These are phyloP conservation scores for Xylaria sp. DNA, from an alignment of 2,329 filamentous ascomycete species.

Conservation along the genomic window DNA sequence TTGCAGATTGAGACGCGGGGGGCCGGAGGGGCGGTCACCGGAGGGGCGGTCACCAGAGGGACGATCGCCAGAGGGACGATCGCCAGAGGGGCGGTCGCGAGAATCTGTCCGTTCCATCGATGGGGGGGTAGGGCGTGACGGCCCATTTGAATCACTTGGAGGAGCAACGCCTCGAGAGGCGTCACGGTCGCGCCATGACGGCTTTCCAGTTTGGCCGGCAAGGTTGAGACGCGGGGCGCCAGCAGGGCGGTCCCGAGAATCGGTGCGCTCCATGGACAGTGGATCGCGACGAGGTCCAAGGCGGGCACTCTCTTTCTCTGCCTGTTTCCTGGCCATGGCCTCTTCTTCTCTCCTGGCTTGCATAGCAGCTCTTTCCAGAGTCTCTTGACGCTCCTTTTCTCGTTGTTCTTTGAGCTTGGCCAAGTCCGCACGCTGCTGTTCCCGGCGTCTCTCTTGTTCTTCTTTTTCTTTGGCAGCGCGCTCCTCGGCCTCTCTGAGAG, in stretches of 20 bases:
- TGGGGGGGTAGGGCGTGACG: constrained; percentile 47
- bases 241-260: constrained; percentile 59
- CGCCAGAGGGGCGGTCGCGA: constrained; percentile 42
- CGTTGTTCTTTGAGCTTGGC: constrained; percentile 74
- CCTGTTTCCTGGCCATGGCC: constrained; percentile 79
- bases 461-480: constrained; percentile 83
- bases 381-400: constrained; percentile 75
- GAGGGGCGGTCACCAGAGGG: constrained; percentile 43
- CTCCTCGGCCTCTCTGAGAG: constrained; percentile 86
- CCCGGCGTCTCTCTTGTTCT: constrained; percentile 81
- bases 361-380: constrained; percentile 70
- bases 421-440: constrained; percentile 79
- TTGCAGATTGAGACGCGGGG: constrained; percentile 71
- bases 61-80: constrained; percentile 39
- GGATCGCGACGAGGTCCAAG: constrained; percentile 53
- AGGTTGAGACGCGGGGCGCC: constrained; percentile 67
- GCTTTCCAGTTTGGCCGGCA: constrained; percentile 56
- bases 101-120: constrained; percentile 47
- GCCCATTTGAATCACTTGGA: constrained; percentile 42
- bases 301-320: constrained; percentile 67
- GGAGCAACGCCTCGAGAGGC: constrained; percentile 47
- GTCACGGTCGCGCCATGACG: constrained; percentile 70
- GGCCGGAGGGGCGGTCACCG: constrained; percentile 49
- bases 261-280: constrained; percentile 56
- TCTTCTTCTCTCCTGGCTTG: constrained; percentile 90